Conservation (phyloP, 2,329 filamentous ascomycete genomes). For the Pseudocercospora musae region DNA sequence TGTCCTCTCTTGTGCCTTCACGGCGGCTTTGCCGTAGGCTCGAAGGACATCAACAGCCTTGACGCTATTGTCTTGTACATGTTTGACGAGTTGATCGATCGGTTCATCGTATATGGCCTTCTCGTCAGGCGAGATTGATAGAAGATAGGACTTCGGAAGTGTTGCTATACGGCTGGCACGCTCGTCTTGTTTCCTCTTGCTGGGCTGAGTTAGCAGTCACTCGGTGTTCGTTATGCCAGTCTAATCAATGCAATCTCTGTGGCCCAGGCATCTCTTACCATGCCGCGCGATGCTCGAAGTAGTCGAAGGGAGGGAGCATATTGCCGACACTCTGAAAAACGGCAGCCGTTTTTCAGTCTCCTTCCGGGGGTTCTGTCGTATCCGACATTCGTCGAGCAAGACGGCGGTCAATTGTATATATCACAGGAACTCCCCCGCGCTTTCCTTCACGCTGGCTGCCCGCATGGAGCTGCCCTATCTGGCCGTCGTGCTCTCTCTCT, state of each 20-base stretch:
- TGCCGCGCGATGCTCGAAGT: constrained; percentile 67
- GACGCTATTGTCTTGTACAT: constrained; percentile 67
- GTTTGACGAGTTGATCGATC: constrained; percentile 73
- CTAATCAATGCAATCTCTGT: too few relatives aligned
- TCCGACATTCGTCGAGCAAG: not conserved
- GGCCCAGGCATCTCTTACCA: constrained; percentile 54
- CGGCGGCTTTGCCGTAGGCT: constrained; percentile 80
- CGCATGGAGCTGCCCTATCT: constrained; percentile 12
- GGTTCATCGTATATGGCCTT: constrained; percentile 65
- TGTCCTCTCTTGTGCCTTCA: constrained; percentile 79
- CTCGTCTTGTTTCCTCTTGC: constrained; percentile 75
- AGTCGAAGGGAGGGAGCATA: constrained; percentile 53
- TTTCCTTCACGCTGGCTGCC: not conserved
- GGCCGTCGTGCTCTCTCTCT: not conserved
- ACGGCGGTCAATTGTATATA: constrained; percentile 1
- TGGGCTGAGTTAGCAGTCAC: constrained; percentile 37
- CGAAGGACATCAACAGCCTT: constrained; percentile 71
- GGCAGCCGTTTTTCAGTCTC: not conserved
- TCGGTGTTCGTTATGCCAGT: too few relatives aligned
- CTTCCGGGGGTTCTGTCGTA: not conserved
- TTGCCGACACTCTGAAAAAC: constrained; percentile 13
- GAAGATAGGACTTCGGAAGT: constrained; percentile 64
- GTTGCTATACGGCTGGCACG: constrained; percentile 65
- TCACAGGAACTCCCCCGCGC: constrained; percentile 1
- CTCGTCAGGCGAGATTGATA: constrained; percentile 62